Evolutionary conservation across 176 grass and related monocot species (phyloP), one percentile per base, ranked within the genome.

Genomic region (Pontederia paniculata): DNA sequence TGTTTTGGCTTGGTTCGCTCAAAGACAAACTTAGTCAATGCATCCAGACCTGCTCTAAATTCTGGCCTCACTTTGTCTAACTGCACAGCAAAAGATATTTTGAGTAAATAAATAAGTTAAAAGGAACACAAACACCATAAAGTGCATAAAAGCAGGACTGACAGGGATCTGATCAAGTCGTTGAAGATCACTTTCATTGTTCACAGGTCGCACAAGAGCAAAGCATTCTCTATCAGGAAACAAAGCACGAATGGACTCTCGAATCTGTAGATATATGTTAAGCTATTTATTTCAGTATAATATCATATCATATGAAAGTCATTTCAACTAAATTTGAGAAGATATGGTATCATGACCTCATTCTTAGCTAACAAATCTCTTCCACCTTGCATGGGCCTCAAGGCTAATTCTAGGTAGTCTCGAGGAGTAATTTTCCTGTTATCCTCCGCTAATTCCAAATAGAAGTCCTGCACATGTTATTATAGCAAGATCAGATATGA

Each of bases 171-270:
- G 86, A 75, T 98, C 83, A 8, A 98, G 83, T 44, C 75, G 70
- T 61, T 88, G 86, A 15, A 98, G 87, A 82, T 98, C 93, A 69
- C 84, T 98, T 72, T 98, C 93, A 53, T 82, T 61, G 66, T 91
- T 88, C 78, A 98, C 71, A 62, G 93, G 93, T 21, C 93, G 80
- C 60, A 98, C 93, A 22, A 98, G 86, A 0, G 93, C 51, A 58
- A 98, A 88, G 63, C 93, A 91, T 69, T 98, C 93, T 57, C 93
- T 81, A 74, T 98, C 93, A 37, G 93, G 93, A 65, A 98, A 98
- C 67, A 98, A 76, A 59, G 86, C 73, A 42, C 93, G 83, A 59
- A 98, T 91, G 10, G 93, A 98, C 60, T 98, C 86, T 50, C 93
- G 86, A 70, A 98, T 98, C 72, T 76, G 45, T 21, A 60, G 3